Evolutionary conservation across 2,329 filamentous ascomycete species (phyloP).

Genomic region (Fusarium proliferatum): DNA sequence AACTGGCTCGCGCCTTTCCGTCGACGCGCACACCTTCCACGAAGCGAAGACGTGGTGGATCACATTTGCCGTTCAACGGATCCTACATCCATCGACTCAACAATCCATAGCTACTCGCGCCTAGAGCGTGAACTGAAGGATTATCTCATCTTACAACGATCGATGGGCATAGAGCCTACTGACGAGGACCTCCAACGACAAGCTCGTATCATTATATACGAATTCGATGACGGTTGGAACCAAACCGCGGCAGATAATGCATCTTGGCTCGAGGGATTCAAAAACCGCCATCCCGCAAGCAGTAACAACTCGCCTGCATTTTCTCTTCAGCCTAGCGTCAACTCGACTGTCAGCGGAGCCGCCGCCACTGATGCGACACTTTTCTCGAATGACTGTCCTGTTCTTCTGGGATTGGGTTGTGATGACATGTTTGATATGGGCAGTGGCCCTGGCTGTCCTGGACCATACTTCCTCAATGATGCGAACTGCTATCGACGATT

Average conservation of each 20-base stretch:
- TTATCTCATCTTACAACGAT: slow-evolving; percentile 59
- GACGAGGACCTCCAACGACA: slow-evolving; percentile 67
- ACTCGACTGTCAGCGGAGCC: slow-evolving; percentile 26
- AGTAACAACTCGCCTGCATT: slow-evolving; percentile 41
- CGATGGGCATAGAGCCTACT: slow-evolving; percentile 59
- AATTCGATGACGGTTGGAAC: slow-evolving; percentile 72
- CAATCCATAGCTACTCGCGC: slow-evolving; percentile 67
- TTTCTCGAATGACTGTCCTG: slow-evolving; percentile 21
- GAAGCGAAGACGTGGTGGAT: slow-evolving; percentile 65
- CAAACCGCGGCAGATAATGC: slow-evolving; percentile 70
- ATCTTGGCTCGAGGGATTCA: slow-evolving; percentile 65
- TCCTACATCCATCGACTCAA: slow-evolving; percentile 67
- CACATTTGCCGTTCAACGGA: slow-evolving; percentile 63
- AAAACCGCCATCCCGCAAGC: slow-evolving; percentile 54
- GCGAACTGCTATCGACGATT: slow-evolving; percentile 70
- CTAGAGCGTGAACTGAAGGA: slow-evolving; percentile 67
- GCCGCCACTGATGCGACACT: slow-evolving; percentile 31
- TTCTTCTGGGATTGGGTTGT: slow-evolving; percentile 13
- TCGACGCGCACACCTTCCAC: slow-evolving; percentile 66
- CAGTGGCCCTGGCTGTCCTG: slow-evolving; percentile 20
- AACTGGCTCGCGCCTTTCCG: slow-evolving; percentile 68
- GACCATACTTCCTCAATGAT: slow-evolving; percentile 65
- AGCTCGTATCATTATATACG: slow-evolving; percentile 71
- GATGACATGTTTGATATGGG: slow-evolving; percentile 6
- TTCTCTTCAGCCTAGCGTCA: slow-evolving; percentile 36